Base-by-base conservation (phyloP, 164 flowering plant species). In the Piper longum region DNA sequence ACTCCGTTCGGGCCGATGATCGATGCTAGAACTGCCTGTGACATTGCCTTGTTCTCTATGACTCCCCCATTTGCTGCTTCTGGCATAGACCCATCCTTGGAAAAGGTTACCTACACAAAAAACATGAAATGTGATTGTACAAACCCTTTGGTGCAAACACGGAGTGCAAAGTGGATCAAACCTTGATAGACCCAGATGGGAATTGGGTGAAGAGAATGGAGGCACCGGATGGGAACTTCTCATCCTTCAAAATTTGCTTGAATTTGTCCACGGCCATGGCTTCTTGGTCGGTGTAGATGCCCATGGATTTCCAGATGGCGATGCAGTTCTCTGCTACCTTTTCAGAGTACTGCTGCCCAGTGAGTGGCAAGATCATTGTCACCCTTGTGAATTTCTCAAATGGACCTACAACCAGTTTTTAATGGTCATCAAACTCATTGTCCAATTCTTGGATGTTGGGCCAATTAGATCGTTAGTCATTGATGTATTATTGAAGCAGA, bases 291-390 rank as follows among this genome's bases (percentile, higher is more conserved):
- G 81, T 80, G 78, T 78, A 85, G 13, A 63, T 59, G 45, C 93
- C 98, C 0, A 77, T 9, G 1, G 88, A 64, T 69, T 89, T 86
- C 97, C 83, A 84, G 45, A 51, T n/a, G 0, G 83, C 80, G 0
- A 81, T 79, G 52, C 90, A 86, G 63, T 88, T 92, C 79, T 92
- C 96, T 3, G 78, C 42, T 59, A 89, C 98, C 77, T 89, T 92
- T 66, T 81, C 88, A 4, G 96, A 74, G 75, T 86, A 92, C 60
- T 86, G 85, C 7, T 71, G 52, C 4, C 98, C 98, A 41, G 84
- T 84, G 51, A 92, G 74, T 3, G 96, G 90, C 75, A 79, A 62
- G 59, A 89, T 81, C 82, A 76, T 77, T 0, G 86, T 86, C 64
- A 86, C 85, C 62, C 64, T 75, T 0, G 70, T 78, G 72, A 86